These are phyloP conservation scores for Lantana camara DNA, from an alignment of 257 asterid species.

Conservation along the genomic window DNA sequence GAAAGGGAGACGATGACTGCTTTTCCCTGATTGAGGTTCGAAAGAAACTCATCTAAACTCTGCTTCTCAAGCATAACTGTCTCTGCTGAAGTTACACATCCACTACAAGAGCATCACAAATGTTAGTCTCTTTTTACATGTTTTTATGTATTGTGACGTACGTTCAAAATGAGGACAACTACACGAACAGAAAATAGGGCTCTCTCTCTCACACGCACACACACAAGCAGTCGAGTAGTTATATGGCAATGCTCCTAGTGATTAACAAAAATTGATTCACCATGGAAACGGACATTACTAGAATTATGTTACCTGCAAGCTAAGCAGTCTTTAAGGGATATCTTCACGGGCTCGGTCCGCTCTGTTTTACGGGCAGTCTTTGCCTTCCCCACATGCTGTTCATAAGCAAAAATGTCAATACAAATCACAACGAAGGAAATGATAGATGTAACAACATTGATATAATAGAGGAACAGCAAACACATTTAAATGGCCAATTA, in stretches of 20 bases:
- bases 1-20: conserved; percentile 79
- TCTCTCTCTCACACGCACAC: conserved; percentile 9
- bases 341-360: conserved; percentile 80
- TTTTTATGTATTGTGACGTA: neutral
- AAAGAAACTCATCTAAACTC: conserved; percentile 89
- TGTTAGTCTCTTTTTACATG: conserved; percentile 13
- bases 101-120: conserved; percentile 60
- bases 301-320: conserved; percentile 78
- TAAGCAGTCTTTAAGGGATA: conserved; percentile 93
- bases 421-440: neutral
- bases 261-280: too few relatives aligned
- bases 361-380: conserved; percentile 53
- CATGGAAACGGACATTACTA: too few relatives aligned
- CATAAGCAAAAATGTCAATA: conserved; percentile 9
- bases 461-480: neutral
- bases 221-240: too few relatives aligned
- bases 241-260: neutral
- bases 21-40: conserved; percentile 64
- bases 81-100: conserved; percentile 98
- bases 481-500: neutral
- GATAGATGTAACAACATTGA: neutral
- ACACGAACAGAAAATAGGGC: neutral
- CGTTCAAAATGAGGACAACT: neutral
- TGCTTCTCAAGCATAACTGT: conserved; percentile 99
- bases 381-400: conserved; percentile 52